phyloP scores from a whole-genome alignment of 345 rosid genomes.

The Tarenaya hassleriana region DNA sequence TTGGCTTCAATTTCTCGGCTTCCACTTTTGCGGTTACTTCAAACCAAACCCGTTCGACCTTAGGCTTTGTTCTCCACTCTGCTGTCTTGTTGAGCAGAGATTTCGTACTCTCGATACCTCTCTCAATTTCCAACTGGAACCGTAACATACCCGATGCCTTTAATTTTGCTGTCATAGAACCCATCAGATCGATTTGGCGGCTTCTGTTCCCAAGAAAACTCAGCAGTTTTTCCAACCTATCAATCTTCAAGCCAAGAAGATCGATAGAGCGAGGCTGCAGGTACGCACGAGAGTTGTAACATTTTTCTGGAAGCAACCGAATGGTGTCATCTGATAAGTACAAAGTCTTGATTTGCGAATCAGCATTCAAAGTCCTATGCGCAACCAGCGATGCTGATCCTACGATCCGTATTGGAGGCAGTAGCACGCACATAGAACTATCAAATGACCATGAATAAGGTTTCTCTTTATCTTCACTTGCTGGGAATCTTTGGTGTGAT shows the following conservation, averaged over 20 bases:
- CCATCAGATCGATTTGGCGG: conserved; percentile 19
- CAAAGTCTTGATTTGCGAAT: conserved; percentile 36
- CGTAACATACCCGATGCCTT: conserved; percentile 41
- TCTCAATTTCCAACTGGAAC: conserved; percentile 60
- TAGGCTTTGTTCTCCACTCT: conserved; percentile 66
- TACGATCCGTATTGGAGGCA: conserved; percentile 42
- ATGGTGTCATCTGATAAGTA: conserved; percentile 35
- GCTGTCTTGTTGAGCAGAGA: conserved; percentile 25
- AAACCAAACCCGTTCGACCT: conserved; percentile 54
- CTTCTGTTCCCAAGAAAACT: conserved; percentile 33
- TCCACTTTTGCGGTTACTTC: conserved; percentile 54
- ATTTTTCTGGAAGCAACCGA: conserved; percentile 56
- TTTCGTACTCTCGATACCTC: conserved; percentile 35
- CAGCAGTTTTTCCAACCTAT: conserved; percentile 38
- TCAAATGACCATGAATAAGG: conserved; percentile 25
- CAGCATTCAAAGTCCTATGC: conserved; percentile 35
- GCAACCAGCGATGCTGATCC: conserved; percentile 64
- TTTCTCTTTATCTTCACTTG: too few species aligned
- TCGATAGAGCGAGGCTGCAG: conserved; percentile 29
- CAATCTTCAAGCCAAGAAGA: conserved; percentile 38
- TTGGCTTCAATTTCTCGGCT: conserved; percentile 46
- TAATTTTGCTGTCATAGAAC: conserved; percentile 37
- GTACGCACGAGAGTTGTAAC: conserved; percentile 34
- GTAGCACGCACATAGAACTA: conserved; percentile 34
- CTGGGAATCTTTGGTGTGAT: conserved; percentile 25